Evolutionary conservation across 2,329 filamentous ascomycete species (phyloP), one percentile per base, ranked within the genome.

Genomic region (Colletotrichum chlorophyti): DNA sequence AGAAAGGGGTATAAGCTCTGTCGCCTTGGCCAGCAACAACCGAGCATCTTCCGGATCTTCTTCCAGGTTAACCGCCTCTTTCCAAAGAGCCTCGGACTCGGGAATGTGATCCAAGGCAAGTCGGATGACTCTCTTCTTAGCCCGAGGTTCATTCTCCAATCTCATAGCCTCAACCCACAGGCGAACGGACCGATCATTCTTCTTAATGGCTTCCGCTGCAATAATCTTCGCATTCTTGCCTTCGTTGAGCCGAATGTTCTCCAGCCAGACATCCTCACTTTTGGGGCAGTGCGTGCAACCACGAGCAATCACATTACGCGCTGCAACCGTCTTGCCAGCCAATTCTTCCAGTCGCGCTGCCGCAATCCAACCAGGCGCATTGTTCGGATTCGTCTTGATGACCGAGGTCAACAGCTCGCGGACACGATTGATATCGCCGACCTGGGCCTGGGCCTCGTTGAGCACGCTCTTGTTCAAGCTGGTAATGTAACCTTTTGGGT

Each of bases 141-240:
- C 91, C 58, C 89, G 85, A 1, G 86, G 78, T 43, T 97, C 90
- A 7, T 87, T 86, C 72, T 99, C 95, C 21, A 99, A 78, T 63
- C 92, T 91, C 87, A 97, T 97, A 1, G 95, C 96, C 71, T 96
- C 93, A 6, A 96, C 88, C 95, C 95, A 99, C 8, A 99, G 79
- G 63, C 89, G 85, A 9, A 97, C 93, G 0, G 93, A 97, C 53
- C 88, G 86, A 61, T 92, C 89, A 65, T 98, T 98, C 49, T 92
- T 88, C 72, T 96, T 91, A 69, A 99, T 96, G 4, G 94, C 95
- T 65, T 93, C 89, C 8, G 93, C 91, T 6, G 93, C 95, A 64
- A 99, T 97, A 61, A 99, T 88, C 75, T 97, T 98, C 53, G 94
- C 93, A 67, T 98, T 99, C 51, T 92, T 89, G 21, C 89, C 87